Percentiles rank a stretch among this genome's conserved stretches.
phyloP scores from a whole-genome alignment of 1,284 basidiomycete species.

The Ustilago lituana region DNA sequence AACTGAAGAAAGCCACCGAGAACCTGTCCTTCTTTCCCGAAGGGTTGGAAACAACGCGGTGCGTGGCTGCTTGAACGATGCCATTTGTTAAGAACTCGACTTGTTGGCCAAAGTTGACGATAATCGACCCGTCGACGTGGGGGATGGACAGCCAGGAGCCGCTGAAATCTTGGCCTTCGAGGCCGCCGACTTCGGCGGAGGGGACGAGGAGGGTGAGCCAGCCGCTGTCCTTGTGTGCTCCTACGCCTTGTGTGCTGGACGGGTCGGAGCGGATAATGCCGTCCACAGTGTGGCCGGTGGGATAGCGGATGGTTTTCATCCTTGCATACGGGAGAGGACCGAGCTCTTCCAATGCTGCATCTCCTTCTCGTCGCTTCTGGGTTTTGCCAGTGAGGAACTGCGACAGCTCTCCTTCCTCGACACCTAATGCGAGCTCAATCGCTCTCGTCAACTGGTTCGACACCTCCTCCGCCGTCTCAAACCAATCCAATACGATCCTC shows the following conservation, averaged over 20 bases:
- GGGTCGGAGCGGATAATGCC: constrained; percentile 35
- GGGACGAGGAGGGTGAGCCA: constrained; percentile 59
- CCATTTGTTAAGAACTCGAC: constrained; percentile 53
- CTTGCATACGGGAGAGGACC: constrained; percentile 45
- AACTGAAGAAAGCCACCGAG: constrained; percentile 56
- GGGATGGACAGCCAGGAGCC: constrained; percentile 57
- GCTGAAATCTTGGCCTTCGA: constrained; percentile 53
- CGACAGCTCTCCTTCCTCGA: constrained; percentile 28
- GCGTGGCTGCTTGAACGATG: constrained; percentile 56
- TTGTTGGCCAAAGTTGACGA: constrained; percentile 64
- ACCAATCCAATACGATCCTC: constrained; percentile 41
- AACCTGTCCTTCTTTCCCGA: constrained; percentile 9
- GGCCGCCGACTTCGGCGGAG: constrained; percentile 35
- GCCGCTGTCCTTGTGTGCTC: constrained; percentile 60
- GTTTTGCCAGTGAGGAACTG: constrained; percentile 34
- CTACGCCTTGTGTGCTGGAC: constrained; percentile 52
- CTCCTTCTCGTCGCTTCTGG: not conserved
- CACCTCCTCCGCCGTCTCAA: constrained; percentile 27
- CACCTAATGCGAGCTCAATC: constrained; percentile 48
- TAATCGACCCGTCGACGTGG: constrained; percentile 28
- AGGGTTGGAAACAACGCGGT: constrained; percentile 47
- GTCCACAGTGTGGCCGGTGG: constrained; percentile 37
- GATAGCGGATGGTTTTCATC: constrained; percentile 61
- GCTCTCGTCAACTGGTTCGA: constrained; percentile 47
- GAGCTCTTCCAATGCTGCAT: constrained; percentile 4